These are phyloP conservation scores for Limnomonas spitsbergensis DNA, from an alignment of 139 green algal species.

Conservation along the genomic window DNA sequence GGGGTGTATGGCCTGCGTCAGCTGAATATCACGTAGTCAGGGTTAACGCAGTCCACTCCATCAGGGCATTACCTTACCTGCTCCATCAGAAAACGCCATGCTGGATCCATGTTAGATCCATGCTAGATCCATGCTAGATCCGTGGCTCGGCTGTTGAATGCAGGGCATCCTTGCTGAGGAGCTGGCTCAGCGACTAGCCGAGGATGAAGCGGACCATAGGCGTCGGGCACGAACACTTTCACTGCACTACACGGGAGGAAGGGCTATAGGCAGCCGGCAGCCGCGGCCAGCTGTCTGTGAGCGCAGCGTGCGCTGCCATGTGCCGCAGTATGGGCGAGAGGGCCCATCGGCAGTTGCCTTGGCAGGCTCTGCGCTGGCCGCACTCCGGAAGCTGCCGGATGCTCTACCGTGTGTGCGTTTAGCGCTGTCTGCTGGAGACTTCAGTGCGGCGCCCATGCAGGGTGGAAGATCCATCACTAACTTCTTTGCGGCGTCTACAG, in stretches of 20 bases:
- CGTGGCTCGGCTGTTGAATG: too few species aligned
- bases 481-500: constrained; percentile 35
- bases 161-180: constrained; percentile 49
- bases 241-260: constrained; percentile 29
- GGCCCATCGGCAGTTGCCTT: neutral
- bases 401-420: constrained; percentile 63
- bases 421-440: constrained; percentile 59
- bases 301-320: constrained; percentile 46
- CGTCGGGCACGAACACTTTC: constrained; percentile 51
- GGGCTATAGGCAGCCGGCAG: neutral
- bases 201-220: constrained; percentile 50
- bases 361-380: neutral
- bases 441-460: constrained; percentile 24
- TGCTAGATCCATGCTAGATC: too few species aligned
- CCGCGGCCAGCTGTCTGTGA: constrained; percentile 18
- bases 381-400: constrained; percentile 33
- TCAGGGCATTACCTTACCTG: too few species aligned
- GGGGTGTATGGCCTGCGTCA: too few species aligned
- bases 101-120: too few species aligned
- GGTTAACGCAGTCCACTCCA: too few species aligned
- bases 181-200: constrained; percentile 56
- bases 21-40: too few species aligned
- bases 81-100: too few species aligned
- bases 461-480: constrained; percentile 16
- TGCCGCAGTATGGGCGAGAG: constrained; percentile 38